Evolutionary conservation across 2,329 filamentous ascomycete genomes (phyloP).

Genomic region (Aspergillus sp.): DNA sequence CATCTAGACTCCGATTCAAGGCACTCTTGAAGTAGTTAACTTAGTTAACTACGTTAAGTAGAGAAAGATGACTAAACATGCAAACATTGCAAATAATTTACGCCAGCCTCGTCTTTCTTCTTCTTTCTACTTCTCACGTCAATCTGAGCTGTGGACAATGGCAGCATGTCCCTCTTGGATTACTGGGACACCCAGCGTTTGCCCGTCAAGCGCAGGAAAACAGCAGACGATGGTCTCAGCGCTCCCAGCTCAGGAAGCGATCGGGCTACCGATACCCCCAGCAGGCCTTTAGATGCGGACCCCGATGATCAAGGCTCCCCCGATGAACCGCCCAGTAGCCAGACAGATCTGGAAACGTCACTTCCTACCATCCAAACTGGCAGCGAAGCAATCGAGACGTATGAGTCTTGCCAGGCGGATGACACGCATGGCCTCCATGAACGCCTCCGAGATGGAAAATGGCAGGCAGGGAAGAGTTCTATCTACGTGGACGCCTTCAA

Average conservation of each 20-base stretch:
- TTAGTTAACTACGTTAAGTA: no score
- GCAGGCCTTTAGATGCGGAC: slow-evolving; percentile 26
- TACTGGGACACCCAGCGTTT: slow-evolving; percentile 26
- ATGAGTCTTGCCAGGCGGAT: slow-evolving; percentile 59
- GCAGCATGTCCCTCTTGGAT: slow-evolving; percentile 27
- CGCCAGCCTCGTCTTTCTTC: no score
- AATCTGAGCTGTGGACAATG: no score
- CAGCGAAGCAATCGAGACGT: slow-evolving; percentile 66
- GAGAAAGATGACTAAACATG: no score
- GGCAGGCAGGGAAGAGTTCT: slow-evolving; percentile 70
- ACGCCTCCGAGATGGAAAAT: slow-evolving; percentile 50
- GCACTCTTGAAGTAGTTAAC: no score
- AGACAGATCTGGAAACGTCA: slow-evolving; percentile 62
- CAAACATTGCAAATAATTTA: slow-evolving; percentile 16
- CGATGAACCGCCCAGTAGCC: slow-evolving; percentile 26
- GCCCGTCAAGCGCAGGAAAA: slow-evolving; percentile 23
- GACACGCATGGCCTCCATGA: slow-evolving; percentile 39
- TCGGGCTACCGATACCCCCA: slow-evolving; percentile 9
- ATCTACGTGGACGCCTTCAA: slow-evolving; percentile 98
- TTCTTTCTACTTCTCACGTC: no score
- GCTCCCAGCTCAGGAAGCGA: slow-evolving; percentile 1
- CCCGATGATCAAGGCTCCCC: slow-evolving; percentile 17
- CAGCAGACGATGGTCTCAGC: slow-evolving; percentile 7
- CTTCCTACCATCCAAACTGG: slow-evolving; percentile 59
- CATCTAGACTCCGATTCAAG: no score